These are phyloP conservation scores for Naumovozyma castellii DNA, from an alignment of 805 yeast species.

Conservation along the genomic window DNA sequence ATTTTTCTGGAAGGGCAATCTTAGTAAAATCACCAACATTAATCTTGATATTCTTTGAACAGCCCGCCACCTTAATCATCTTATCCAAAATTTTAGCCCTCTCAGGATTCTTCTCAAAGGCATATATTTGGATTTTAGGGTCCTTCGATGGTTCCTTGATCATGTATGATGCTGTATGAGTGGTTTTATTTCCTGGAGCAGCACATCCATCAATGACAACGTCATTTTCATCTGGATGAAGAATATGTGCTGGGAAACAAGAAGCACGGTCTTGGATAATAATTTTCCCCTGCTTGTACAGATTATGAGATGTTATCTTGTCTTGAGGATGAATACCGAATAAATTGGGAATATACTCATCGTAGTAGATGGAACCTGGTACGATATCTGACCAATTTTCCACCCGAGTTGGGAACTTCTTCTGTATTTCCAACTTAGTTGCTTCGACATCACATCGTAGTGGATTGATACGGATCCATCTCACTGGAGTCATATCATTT, in stretches of 20 bases:
- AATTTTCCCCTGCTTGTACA: constrained; percentile 65
- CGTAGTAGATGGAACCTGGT: constrained; percentile 59
- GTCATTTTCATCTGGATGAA: constrained; percentile 53
- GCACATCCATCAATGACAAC: constrained; percentile 86
- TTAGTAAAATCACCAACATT: constrained; percentile 44
- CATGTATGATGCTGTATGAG: constrained; percentile 53
- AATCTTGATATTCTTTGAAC: constrained; percentile 34
- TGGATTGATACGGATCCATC: constrained; percentile 74
- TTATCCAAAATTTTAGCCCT: constrained; percentile 60
- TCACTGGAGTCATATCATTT: constrained; percentile 54
- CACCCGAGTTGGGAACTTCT: constrained; percentile 38
- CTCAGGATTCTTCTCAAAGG: constrained; percentile 77
- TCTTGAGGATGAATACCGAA: constrained; percentile 78
- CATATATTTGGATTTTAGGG: constrained; percentile 41
- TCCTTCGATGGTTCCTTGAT: constrained; percentile 7
- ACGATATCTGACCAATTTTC: constrained; percentile 34
- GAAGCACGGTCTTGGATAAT: constrained; percentile 96
- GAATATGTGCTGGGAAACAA: constrained; percentile 86
- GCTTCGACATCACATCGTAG: constrained; percentile 36
- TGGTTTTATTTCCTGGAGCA: constrained; percentile 97
- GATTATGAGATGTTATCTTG: constrained; percentile 53
- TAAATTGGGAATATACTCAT: constrained; percentile 61
- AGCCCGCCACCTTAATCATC: constrained; percentile 78
- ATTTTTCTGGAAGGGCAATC: constrained; percentile 40
- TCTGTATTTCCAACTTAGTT: constrained; percentile 17